These are phyloP conservation scores for Lunasporangiospora selenospora DNA, from an alignment of 192 early-diverging fungal genomes.

Conservation along the genomic window DNA sequence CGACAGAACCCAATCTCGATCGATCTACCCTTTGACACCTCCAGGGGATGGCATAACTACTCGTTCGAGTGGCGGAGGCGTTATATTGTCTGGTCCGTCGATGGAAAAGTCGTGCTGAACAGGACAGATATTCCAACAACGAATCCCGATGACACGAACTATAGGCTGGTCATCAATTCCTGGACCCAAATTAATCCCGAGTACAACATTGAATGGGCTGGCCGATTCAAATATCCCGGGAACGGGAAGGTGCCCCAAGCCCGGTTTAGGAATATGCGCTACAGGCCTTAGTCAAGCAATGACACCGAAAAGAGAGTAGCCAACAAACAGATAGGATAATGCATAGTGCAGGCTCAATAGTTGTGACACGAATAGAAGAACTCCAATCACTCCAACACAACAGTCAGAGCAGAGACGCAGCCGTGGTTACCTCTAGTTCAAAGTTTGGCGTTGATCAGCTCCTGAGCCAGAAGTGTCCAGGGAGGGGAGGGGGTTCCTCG, in stretches of 20 bases:
- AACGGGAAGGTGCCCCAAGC: conserved; percentile 17
- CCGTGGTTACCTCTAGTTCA: too few species aligned
- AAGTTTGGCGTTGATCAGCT: too few species aligned
- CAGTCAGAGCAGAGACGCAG: too few species aligned
- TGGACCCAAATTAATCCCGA: conserved; percentile 42
- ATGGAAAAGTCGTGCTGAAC: conserved; percentile 30
- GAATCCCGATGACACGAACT: conserved; percentile 10
- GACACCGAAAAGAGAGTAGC: too few species aligned
- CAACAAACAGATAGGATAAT: too few species aligned
- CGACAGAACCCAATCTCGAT: conserved; percentile 36
- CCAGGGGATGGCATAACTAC: conserved; percentile 32
- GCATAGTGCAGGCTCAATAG: too few species aligned
- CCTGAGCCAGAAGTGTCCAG: too few species aligned
- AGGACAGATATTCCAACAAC: conserved; percentile 30
- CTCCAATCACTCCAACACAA: too few species aligned
- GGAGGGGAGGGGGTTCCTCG: too few species aligned
- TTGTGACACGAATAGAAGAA: too few species aligned
- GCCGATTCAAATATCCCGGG: conserved; percentile 24
- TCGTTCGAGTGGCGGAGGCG: conserved; percentile 39
- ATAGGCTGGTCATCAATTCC: conserved; percentile 35
- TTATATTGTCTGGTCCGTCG: conserved; percentile 32
- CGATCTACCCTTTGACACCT: conserved; percentile 37
- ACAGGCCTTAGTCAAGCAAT: conserved; percentile 21
- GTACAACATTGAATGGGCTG: conserved; percentile 34
- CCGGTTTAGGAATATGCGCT: conserved; percentile 40